Percentiles rank a stretch among this genome's conserved stretches.
These are phyloP conservation scores for Glarea lozoyensis DNA, from an alignment of 495 filamentous ascomycete species.

Conservation along the genomic window DNA sequence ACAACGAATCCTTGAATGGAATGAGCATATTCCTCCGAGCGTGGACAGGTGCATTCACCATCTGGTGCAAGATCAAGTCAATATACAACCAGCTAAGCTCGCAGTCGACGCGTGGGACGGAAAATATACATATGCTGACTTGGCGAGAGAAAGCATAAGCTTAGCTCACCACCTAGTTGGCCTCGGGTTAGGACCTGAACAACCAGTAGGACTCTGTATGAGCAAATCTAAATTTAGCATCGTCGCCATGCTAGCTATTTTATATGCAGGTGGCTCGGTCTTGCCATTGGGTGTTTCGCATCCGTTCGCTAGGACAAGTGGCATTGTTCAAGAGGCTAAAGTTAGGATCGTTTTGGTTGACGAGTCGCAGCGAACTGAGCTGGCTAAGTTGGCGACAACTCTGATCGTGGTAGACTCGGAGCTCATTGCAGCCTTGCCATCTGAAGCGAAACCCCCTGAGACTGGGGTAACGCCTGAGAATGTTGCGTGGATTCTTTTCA, in stretches of 20 bases:
- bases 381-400: neutral
- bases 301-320: neutral
- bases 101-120: neutral
- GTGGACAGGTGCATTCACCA: neutral
- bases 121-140: constrained; percentile 12
- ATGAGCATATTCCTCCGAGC: neutral
- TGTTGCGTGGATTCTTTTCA: constrained; percentile 18
- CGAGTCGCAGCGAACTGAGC: neutral
- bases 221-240: constrained; percentile 33
- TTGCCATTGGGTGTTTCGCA: constrained; percentile 41
- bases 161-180: neutral
- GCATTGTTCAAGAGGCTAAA: neutral
- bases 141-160: neutral
- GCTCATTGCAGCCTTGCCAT: neutral
- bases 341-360: neutral
- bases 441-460: neutral
- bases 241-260: constrained; percentile 29
- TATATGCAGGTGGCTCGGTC: constrained; percentile 30
- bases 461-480: neutral
- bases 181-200: neutral
- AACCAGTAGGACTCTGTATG: constrained; percentile 16
- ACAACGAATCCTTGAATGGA: neutral
- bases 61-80: neutral
- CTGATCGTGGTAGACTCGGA: neutral
- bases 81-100: neutral